Percentiles rank a stretch among this genome's conserved stretches.
phyloP scores from a whole-genome alignment of 495 filamentous ascomycete species.

The Zalerion maritima region DNA sequence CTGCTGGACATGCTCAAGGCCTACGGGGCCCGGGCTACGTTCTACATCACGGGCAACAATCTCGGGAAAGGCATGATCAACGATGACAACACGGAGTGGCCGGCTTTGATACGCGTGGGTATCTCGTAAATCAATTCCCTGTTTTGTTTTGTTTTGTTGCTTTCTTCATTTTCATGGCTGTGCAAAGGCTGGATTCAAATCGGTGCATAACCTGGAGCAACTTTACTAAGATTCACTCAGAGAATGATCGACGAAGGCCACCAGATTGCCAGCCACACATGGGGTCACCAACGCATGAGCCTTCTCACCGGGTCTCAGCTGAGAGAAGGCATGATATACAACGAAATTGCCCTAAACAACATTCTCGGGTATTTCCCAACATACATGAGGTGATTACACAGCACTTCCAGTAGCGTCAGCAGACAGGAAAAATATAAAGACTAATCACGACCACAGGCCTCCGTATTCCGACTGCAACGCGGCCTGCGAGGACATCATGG shows the following conservation, averaged over 20 bases:
- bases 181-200: slow-evolving; percentile 2
- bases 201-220: not conserved
- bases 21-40: slow-evolving; percentile 51
- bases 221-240: slow-evolving; percentile 15
- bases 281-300: slow-evolving; percentile 53
- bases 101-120: slow-evolving; percentile 8
- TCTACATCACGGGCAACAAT: slow-evolving; percentile 57
- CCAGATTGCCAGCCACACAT: slow-evolving; percentile 62
- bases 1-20: slow-evolving; percentile 51
- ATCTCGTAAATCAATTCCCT: not conserved
- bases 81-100: slow-evolving; percentile 13
- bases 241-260: slow-evolving; percentile 50
- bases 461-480: slow-evolving; percentile 48
- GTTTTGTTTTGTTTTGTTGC: no score
- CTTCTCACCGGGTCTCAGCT: slow-evolving; percentile 31
- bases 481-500: slow-evolving; percentile 29
- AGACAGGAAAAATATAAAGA: no score
- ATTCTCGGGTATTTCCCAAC: slow-evolving; percentile 55
- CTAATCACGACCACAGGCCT: slow-evolving; percentile 26
- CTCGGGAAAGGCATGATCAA: slow-evolving; percentile 44
- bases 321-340: slow-evolving; percentile 45
- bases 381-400: no score
- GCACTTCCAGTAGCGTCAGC: no score
- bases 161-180: no score
- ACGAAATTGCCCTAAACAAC: slow-evolving; percentile 55